Evolutionary conservation across 2,329 filamentous ascomycete species (phyloP), one percentile per base, ranked within the genome.

Genomic region (Fusarium luffae): DNA sequence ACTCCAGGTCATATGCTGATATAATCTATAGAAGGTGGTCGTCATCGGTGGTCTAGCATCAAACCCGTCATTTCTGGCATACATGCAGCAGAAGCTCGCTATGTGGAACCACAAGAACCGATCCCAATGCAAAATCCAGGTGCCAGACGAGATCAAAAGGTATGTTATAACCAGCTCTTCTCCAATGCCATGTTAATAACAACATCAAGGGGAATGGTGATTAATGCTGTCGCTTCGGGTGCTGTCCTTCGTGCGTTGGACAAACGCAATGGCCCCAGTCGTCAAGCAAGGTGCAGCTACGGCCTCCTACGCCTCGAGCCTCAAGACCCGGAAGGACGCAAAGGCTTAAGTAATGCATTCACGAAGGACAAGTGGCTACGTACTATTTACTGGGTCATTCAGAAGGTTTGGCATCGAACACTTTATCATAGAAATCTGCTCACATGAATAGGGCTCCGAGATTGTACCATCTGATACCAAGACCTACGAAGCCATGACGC

Each of bases 211-310:
- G 42, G 21, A 2, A 13, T 9, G 6, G 19, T 28, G 2, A n/a
- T 48, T 5, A 63, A 63, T n/a, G 48, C 59, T 13, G 59, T 63
- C 32, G 32, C 59, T 5, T 14, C n/a, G 2, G 59, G 59, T 18
- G 59, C 55, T 12, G 48, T 59, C 7, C 27, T 54, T 1, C 59
- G 59, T 2, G 55, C 59, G 2, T 43, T 63, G 8, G 25, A 63
- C 48, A 63, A 63, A 30, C 23, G 47, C 4, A 18, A 59, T 16
- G 59, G 59, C 0, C 59, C 59, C 3, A 28, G 10, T 4, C 32
- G 59, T 4, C 6, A 48, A 14, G 32, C 54, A 5, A 27, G 19
- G 10, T 54, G 47, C 9, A 63, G 59, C 23, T 63, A 63, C 3
- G 55, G 55, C 0, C 5, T 63, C 3, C 4, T 63, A 1, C 55